A percentile compares a stretch with the other conserved stretches of the same genome.
Conservation (phyloP, 2,329 filamentous ascomycete genomes). For the Trichoderma simmonsii region DNA sequence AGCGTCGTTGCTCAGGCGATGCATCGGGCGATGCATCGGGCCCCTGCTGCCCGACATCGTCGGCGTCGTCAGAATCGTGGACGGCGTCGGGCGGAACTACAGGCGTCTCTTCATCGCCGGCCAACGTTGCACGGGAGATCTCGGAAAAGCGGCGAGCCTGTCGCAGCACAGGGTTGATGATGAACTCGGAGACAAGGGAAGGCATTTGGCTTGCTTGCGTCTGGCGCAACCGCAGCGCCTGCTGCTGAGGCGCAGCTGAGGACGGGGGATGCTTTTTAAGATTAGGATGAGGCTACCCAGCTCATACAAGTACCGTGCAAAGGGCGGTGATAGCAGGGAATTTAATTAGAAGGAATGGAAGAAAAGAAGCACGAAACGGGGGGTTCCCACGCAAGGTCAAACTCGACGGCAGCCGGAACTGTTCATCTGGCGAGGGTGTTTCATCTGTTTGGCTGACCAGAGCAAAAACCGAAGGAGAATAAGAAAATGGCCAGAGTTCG, state of each 20-base stretch:
- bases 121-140: slow-evolving; percentile 41
- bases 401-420: background rate
- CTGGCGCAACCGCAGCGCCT: slow-evolving; percentile 5
- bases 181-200: slow-evolving; percentile 61
- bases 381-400: background rate
- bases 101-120: slow-evolving; percentile 33
- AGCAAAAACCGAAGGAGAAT: background rate
- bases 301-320: background rate
- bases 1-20: slow-evolving; percentile 27
- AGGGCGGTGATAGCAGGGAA: slow-evolving; percentile 2
- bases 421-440: background rate
- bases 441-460: slow-evolving; percentile 2
- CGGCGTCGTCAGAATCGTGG: slow-evolving; percentile 28
- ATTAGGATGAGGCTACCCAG: slow-evolving; percentile 7
- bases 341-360: background rate
- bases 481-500: background rate
- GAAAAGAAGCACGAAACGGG: background rate
- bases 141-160: slow-evolving; percentile 63
- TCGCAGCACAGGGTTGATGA: slow-evolving; percentile 64
- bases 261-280: background rate
- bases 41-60: slow-evolving; percentile 19
- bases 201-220: slow-evolving; percentile 45
- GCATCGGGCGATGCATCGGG: slow-evolving; percentile 22
- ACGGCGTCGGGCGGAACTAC: slow-evolving; percentile 25
- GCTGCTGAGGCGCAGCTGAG: slow-evolving; percentile 1